A percentile compares a stretch with the other conserved stretches of the same genome.
phyloP scores from a whole-genome alignment of 306 rosid species.

The Begonia loranthoides region DNA sequence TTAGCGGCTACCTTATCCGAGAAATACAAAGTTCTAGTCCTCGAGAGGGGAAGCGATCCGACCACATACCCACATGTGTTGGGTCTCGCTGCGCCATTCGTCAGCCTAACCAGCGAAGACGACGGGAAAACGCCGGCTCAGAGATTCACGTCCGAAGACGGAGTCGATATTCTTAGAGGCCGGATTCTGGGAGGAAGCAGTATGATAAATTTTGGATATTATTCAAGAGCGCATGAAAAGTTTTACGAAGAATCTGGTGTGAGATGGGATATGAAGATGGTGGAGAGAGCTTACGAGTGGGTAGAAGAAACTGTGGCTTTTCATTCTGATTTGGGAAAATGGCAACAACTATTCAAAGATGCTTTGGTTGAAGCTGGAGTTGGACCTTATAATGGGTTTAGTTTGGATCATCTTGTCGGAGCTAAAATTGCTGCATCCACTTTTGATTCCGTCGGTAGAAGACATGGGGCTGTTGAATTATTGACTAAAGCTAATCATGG shows the following conservation, averaged over 20 bases:
- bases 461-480: slow-evolving; percentile 25
- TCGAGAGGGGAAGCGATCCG: slow-evolving; percentile 18
- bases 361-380: slow-evolving; percentile 13
- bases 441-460: slow-evolving; percentile 9
- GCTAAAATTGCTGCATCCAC: slow-evolving; percentile 9
- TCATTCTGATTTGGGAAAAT: background rate
- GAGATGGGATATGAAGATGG: slow-evolving; percentile 8
- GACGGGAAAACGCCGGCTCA: slow-evolving; percentile 8
- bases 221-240: slow-evolving; percentile 8
- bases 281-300: slow-evolving; percentile 12
- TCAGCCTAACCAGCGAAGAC: slow-evolving; percentile 6
- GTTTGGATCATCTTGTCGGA: slow-evolving; percentile 8
- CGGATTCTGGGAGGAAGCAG: slow-evolving; percentile 20
- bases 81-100: background rate
- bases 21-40: slow-evolving; percentile 18
- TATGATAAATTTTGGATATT: slow-evolving; percentile 16
- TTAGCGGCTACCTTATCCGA: slow-evolving; percentile 20
- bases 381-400: slow-evolving; percentile 14
- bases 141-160: slow-evolving; percentile 16
- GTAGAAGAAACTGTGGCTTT: slow-evolving; percentile 10
- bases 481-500: slow-evolving; percentile 9
- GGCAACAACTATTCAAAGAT: slow-evolving; percentile 6
- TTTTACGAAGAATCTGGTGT: slow-evolving; percentile 8
- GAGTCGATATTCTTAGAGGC: slow-evolving; percentile 9
- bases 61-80: slow-evolving; percentile 3